A percentile compares a stretch with the other conserved stretches of the same genome.
phyloP scores from a whole-genome alignment of 306 rosid species.

The Quercus suber region DNA sequence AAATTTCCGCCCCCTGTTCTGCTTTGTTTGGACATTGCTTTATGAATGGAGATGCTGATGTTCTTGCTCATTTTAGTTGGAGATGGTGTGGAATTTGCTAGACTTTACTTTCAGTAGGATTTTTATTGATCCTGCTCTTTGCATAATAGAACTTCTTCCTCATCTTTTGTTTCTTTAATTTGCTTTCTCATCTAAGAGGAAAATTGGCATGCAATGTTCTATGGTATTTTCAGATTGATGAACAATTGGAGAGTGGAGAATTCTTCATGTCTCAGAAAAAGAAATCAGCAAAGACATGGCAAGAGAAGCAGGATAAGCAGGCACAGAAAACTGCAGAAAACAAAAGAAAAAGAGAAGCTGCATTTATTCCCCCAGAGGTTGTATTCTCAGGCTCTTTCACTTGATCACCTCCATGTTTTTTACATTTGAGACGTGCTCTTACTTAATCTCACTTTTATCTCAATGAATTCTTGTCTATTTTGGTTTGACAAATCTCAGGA shows the following conservation, averaged over 20 bases:
- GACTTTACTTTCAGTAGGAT: not conserved
- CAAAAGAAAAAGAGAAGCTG: constrained; percentile 82
- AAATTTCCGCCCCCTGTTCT: not conserved
- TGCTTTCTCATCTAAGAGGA: constrained; percentile 6
- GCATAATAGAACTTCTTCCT: not conserved
- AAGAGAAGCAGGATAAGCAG: constrained; percentile 80
- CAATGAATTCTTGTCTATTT: not conserved
- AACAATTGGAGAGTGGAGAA: constrained; percentile 86
- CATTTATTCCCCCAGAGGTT: constrained; percentile 81
- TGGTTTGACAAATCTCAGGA: constrained; percentile 49
- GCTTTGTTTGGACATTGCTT: not conserved
- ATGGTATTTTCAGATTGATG: constrained; percentile 63
- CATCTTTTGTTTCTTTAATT: not conserved
- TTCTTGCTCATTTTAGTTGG: not conserved
- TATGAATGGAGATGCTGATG: not conserved
- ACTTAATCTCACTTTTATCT: not conserved
- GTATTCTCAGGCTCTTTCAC: constrained; percentile 4
- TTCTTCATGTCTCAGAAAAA: constrained; percentile 75
- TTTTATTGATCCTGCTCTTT: not conserved
- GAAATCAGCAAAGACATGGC: constrained; percentile 88
- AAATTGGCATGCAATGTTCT: not conserved
- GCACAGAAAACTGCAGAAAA: constrained; percentile 74
- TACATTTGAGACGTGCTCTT: constrained; percentile 3
- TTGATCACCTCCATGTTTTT: not conserved
- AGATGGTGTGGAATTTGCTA: not conserved